phyloP scores from a whole-genome alignment of 257 asterid species.

The Forsythia suspensa region DNA sequence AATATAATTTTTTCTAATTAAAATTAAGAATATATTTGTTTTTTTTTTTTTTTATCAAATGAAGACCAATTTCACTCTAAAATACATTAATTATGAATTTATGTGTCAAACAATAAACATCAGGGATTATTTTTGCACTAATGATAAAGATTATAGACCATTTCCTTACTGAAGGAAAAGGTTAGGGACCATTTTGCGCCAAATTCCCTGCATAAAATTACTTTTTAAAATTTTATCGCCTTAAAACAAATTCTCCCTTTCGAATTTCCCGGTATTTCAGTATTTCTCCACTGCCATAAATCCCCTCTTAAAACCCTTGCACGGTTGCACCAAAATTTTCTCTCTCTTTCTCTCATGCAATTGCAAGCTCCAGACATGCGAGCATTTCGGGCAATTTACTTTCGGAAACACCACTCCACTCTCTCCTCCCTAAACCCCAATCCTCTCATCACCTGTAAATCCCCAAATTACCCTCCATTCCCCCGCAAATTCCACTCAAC shows the following conservation, averaged over 20 bases:
- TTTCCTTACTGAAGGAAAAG: too few species aligned
- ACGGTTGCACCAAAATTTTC: conserved; percentile 15
- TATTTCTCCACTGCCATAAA: conserved; percentile 11
- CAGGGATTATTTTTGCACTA: too few species aligned
- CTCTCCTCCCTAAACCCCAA: conserved; percentile 28
- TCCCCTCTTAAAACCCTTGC: conserved; percentile 27
- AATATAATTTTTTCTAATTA: too few species aligned
- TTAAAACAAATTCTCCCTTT: not conserved
- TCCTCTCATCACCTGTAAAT: conserved; percentile 25
- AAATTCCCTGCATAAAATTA: too few species aligned
- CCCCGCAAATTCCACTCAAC: conserved; percentile 41
- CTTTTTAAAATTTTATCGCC: too few species aligned
- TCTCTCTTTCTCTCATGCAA: conserved; percentile 33
- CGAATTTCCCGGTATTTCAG: conserved; percentile 38
- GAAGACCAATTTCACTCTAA: too few species aligned
- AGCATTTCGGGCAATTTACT: conserved; percentile 46
- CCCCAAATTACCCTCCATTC: conserved; percentile 28
- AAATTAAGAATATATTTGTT: too few species aligned
- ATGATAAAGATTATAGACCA: too few species aligned
- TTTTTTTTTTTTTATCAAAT: too few species aligned
- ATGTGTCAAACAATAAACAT: too few species aligned
- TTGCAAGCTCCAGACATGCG: conserved; percentile 58
- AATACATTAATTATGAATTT: too few species aligned
- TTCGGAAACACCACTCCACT: conserved; percentile 37
- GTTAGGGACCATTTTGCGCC: too few species aligned